Conservation (phyloP, 352 stramenopile genomes). For the Phytopythium boreale region DNA sequence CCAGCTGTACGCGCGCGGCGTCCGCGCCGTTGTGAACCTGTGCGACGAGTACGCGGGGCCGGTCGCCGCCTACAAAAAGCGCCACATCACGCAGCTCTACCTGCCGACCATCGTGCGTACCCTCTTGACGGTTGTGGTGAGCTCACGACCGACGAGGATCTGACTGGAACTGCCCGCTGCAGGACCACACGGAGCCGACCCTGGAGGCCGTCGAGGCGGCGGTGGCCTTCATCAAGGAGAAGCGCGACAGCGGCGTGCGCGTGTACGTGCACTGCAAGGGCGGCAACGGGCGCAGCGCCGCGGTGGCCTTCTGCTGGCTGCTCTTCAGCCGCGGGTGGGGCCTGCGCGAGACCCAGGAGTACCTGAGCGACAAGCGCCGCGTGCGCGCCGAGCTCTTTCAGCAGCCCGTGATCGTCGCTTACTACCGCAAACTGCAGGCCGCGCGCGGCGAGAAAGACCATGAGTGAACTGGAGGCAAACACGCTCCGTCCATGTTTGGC, state of each 20-base stretch:
- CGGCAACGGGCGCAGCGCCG: constrained; percentile 92
- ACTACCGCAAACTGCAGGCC: constrained; percentile 54
- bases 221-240: constrained; percentile 89
- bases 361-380: constrained; percentile 84
- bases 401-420: constrained; percentile 86
- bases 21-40: constrained; percentile 94
- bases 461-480: neutral
- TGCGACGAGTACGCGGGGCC: constrained; percentile 95
- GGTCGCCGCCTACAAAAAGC: constrained; percentile 77
- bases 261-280: constrained; percentile 98
- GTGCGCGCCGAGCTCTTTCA: constrained; percentile 89
- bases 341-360: constrained; percentile 79
- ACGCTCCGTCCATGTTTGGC: neutral
- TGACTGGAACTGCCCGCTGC: neutral
- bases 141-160: neutral
- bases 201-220: constrained; percentile 62
- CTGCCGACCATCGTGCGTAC: constrained; percentile 90
- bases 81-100: constrained; percentile 88
- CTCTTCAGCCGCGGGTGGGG: constrained; percentile 71
- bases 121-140: neutral
- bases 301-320: constrained; percentile 91
- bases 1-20: constrained; percentile 64
- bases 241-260: constrained; percentile 75
- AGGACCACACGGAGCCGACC: constrained; percentile 82
- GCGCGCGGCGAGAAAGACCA: neutral